A percentile compares a stretch with the other conserved stretches of the same genome.
These are phyloP conservation scores for Mycena filopes DNA, from an alignment of 768 basidiomycete genomes.

Conservation along the genomic window DNA sequence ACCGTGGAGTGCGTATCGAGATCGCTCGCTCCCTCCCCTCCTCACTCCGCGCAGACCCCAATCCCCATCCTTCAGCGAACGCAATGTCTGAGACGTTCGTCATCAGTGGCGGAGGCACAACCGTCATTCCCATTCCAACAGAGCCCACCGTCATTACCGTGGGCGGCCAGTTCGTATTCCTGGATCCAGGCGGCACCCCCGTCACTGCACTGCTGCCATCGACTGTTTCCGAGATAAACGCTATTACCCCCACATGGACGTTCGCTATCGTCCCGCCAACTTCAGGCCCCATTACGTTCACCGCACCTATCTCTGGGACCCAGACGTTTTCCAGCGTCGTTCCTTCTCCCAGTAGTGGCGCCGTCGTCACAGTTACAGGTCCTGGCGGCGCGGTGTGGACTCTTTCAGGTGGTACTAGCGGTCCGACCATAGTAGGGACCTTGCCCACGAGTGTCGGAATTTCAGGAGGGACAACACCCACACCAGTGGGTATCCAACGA, in stretches of 20 bases:
- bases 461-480: conserved; percentile 5
- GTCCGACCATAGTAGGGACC: conserved; percentile 1
- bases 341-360: not conserved
- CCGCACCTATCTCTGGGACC: conserved; percentile 9
- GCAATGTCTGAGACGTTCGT: conserved; percentile 18
- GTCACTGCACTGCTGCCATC: conserved; percentile 1
- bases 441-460: conserved; percentile 8
- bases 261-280: conserved; percentile 15
- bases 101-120: not conserved
- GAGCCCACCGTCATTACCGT: not conserved
- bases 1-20: not conserved
- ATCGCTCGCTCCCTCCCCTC: no score
- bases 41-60: conserved; percentile 13
- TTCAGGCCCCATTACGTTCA: conserved; percentile 12
- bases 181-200: conserved; percentile 13
- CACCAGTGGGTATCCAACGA: not conserved
- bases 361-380: not conserved
- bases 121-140: conserved; percentile 2
- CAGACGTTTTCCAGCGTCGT: conserved; percentile 14
- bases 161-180: not conserved
- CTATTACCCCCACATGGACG: conserved; percentile 13
- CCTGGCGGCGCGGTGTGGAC: conserved; percentile 9
- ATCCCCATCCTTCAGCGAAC: conserved; percentile 7
- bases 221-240: not conserved
- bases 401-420: not conserved